These are phyloP conservation scores for Adansonia digitata DNA, from an alignment of 345 rosid species.

Conservation along the genomic window DNA sequence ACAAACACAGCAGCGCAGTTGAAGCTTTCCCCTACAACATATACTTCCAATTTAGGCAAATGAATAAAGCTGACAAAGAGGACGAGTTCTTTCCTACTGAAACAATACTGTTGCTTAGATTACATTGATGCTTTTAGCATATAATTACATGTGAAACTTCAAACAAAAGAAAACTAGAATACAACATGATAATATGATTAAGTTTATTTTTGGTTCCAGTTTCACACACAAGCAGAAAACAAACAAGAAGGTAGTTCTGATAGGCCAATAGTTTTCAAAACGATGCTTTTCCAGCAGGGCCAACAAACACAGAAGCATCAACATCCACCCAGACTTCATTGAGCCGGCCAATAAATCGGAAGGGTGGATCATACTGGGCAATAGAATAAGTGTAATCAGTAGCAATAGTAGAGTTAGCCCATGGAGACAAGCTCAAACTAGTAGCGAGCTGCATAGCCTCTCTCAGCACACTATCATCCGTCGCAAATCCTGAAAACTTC, in stretches of 20 bases:
- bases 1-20: not conserved
- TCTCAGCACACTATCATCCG: slow-evolving; percentile 35
- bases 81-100: not conserved
- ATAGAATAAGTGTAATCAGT: slow-evolving; percentile 50
- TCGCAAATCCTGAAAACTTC: slow-evolving; percentile 60
- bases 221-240: not conserved
- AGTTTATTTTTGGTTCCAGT: not conserved
- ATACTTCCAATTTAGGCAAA: too few species aligned
- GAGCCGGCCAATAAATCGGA: slow-evolving; percentile 45
- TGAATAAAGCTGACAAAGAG: too few species aligned
- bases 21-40: too few species aligned
- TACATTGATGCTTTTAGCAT: not conserved
- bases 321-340: slow-evolving; percentile 74
- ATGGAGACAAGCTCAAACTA: slow-evolving; percentile 55
- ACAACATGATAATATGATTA: not conserved
- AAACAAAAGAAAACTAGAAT: not conserved
- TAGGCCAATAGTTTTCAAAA: slow-evolving; percentile 19
- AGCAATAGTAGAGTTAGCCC: slow-evolving; percentile 37
- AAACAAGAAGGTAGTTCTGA: not conserved
- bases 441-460: slow-evolving; percentile 48
- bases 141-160: not conserved
- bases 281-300: slow-evolving; percentile 24
- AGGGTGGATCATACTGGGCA: slow-evolving; percentile 62
- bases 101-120: not conserved
- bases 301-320: slow-evolving; percentile 20